Percentiles rank a stretch among this genome's conserved stretches.
These are phyloP conservation scores for Lyophyllum semitale DNA, from an alignment of 768 basidiomycete genomes.

Conservation along the genomic window DNA sequence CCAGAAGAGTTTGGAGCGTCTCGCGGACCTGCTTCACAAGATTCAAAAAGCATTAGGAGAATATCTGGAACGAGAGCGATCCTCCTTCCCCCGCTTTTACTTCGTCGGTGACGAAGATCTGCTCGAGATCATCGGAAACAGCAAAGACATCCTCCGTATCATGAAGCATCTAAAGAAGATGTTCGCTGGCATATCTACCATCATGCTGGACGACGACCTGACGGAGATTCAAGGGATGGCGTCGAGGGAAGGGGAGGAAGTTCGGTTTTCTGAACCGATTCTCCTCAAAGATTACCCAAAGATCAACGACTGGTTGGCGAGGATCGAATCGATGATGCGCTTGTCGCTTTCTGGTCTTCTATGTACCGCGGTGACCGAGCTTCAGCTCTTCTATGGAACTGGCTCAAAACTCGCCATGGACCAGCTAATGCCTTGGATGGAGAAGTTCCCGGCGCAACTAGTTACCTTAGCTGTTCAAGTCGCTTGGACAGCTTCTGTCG, in stretches of 20 bases:
- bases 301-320: slow-evolving; percentile 98
- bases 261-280: slow-evolving; percentile 81
- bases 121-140: slow-evolving; percentile 98
- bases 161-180: slow-evolving; percentile 99
- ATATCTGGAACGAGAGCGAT: slow-evolving; percentile 95
- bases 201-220: slow-evolving; percentile 84
- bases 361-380: slow-evolving; percentile 75
- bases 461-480: slow-evolving; percentile 96
- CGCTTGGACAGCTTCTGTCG: slow-evolving; percentile 89
- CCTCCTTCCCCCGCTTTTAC: slow-evolving; percentile 99
- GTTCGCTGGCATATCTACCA: slow-evolving; percentile 96
- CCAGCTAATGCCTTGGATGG: slow-evolving; percentile 87
- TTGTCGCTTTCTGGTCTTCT: slow-evolving; percentile 83
- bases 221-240: slow-evolving; percentile 92
- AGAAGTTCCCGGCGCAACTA: slow-evolving; percentile 92
- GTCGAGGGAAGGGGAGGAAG: slow-evolving; percentile 94
- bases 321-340: slow-evolving; percentile 92
- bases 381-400: slow-evolving; percentile 78
- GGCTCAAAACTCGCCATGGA: slow-evolving; percentile 60
- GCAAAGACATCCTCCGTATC: slow-evolving; percentile 96
- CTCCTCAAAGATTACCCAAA: slow-evolving; percentile 91
- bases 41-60: slow-evolving; percentile 99
- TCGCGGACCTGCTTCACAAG: slow-evolving; percentile 94
- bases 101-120: slow-evolving; percentile 99
- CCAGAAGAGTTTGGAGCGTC: slow-evolving; percentile 95